Evolutionary conservation across 1,284 basidiomycete genomes (phyloP).

Genomic region (Cryptococcus sp.): DNA sequence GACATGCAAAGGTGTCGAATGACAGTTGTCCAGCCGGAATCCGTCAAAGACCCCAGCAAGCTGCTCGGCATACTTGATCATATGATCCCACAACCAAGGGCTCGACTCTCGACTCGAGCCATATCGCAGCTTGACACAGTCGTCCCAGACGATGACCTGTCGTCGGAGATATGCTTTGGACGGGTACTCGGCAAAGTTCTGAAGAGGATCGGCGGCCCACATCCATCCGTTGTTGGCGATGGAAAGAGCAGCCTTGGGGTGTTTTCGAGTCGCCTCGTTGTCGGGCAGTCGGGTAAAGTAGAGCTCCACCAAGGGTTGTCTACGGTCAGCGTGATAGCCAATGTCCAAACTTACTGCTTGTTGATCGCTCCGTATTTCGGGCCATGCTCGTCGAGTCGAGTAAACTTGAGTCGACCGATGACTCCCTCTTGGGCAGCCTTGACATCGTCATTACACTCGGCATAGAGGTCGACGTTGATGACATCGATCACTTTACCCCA

Average conservation of each 20-base stretch:
- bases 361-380: slow-evolving; percentile 79
- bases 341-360: slow-evolving; percentile 53
- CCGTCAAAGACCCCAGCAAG: slow-evolving; percentile 84
- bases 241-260: slow-evolving; percentile 65
- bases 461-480: slow-evolving; percentile 78
- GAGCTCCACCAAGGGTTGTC: slow-evolving; percentile 72
- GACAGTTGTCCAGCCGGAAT: slow-evolving; percentile 96
- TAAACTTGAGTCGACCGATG: slow-evolving; percentile 70
- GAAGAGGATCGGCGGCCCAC: slow-evolving; percentile 90
- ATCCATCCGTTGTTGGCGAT: slow-evolving; percentile 99
- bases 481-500: slow-evolving; percentile 76
- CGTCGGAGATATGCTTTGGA: slow-evolving; percentile 95
- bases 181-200: slow-evolving; percentile 88
- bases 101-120: slow-evolving; percentile 71
- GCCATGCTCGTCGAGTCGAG: slow-evolving; percentile 71
- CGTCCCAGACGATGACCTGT: slow-evolving; percentile 95
- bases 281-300: slow-evolving; percentile 80
- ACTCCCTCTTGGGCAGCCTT: slow-evolving; percentile 66
- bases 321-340: slow-evolving; percentile 35
- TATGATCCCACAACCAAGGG: slow-evolving; percentile 92
- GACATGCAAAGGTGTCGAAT: slow-evolving; percentile 91
- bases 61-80: slow-evolving; percentile 75
- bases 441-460: slow-evolving; percentile 78
- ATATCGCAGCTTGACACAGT: slow-evolving; percentile 96
- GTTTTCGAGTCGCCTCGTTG: slow-evolving; percentile 52